A percentile compares a stretch with the other conserved stretches of the same genome.
These are phyloP conservation scores for Trichosporon sp. DNA, from an alignment of 1,284 basidiomycete species.

Conservation along the genomic window DNA sequence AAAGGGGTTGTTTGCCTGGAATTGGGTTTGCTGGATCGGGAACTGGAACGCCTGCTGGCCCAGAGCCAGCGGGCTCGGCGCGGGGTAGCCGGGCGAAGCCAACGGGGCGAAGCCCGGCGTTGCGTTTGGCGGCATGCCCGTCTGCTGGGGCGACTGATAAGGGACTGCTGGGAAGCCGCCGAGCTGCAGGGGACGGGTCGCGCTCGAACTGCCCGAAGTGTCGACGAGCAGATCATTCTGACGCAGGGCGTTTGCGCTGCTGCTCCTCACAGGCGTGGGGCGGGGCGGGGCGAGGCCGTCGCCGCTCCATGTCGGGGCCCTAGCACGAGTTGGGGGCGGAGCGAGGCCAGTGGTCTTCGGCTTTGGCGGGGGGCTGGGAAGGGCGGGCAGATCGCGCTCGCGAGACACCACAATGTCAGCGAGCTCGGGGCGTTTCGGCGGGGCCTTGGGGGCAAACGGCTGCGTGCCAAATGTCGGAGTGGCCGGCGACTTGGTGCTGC, in stretches of 20 bases:
- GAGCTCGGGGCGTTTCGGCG: conserved; percentile 14
- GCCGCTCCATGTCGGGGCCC: conserved; percentile 14
- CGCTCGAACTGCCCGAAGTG: conserved; percentile 33
- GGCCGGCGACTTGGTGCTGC: conserved; percentile 10
- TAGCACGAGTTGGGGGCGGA: conserved; percentile 17
- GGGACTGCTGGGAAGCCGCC: conserved; percentile 25
- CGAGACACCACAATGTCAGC: conserved; percentile 11
- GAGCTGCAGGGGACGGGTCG: conserved; percentile 46
- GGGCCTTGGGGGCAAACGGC: neutral
- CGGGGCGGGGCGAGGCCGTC: conserved; percentile 10
- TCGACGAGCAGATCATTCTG: conserved; percentile 36
- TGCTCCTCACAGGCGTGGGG: neutral
- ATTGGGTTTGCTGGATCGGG: neutral
- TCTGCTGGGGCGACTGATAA: conserved; percentile 16
- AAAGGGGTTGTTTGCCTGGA: neutral
- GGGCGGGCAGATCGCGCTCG: conserved; percentile 22
- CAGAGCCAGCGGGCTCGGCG: conserved; percentile 24
- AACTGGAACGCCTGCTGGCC: conserved; percentile 32
- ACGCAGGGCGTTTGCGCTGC: neutral
- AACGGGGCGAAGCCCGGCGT: conserved; percentile 17
- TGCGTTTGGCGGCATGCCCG: conserved; percentile 17
- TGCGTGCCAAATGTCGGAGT: neutral
- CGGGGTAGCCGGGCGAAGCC: conserved; percentile 18
- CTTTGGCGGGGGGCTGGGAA: conserved; percentile 3
- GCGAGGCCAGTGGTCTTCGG: conserved; percentile 5